A percentile compares a stretch with the other conserved stretches of the same genome.
phyloP scores from a whole-genome alignment of 2,329 filamentous ascomycete genomes.

The Phyllosticta citrichinensis region DNA sequence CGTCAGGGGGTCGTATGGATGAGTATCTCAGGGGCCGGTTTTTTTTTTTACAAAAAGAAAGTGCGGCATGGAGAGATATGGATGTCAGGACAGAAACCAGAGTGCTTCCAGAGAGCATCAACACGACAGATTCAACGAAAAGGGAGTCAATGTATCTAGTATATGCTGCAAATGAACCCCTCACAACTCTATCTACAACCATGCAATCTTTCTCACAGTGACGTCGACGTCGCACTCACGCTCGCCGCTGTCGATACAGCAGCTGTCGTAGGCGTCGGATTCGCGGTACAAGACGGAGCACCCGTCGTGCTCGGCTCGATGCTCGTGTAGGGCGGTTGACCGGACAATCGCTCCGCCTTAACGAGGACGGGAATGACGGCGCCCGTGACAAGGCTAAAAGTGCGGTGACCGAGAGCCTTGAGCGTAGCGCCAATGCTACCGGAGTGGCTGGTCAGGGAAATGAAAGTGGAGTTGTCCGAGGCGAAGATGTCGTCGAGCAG shows the following conservation, averaged over 20 bases:
- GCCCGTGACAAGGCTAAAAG: conserved; percentile 54
- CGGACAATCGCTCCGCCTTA: conserved; percentile 40
- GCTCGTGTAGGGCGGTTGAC: background rate
- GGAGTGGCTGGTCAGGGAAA: conserved; percentile 50
- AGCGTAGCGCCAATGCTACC: conserved; percentile 48
- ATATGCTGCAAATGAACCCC: too few relatives aligned
- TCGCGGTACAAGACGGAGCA: conserved; percentile 1
- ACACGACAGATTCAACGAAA: too few relatives aligned
- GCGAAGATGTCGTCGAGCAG: conserved; percentile 46
- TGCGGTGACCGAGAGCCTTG: conserved; percentile 49
- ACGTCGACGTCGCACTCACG: background rate
- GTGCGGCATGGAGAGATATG: too few relatives aligned
- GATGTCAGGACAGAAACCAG: too few relatives aligned
- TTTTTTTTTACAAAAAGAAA: too few relatives aligned
- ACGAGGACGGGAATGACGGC: conserved; percentile 59
- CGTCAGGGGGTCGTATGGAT: too few relatives aligned
- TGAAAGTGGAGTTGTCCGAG: conserved; percentile 35
- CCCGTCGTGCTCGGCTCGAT: conserved; percentile 2
- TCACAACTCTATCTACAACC: background rate
- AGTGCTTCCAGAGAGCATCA: too few relatives aligned
- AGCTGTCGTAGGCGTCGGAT: background rate
- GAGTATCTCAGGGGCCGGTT: too few relatives aligned
- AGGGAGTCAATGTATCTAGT: too few relatives aligned
- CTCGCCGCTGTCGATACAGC: background rate
- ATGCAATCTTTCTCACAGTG: conserved; percentile 3